Conservation (phyloP, 257 asterid genomes). For the Mitragyna speciosa region DNA sequence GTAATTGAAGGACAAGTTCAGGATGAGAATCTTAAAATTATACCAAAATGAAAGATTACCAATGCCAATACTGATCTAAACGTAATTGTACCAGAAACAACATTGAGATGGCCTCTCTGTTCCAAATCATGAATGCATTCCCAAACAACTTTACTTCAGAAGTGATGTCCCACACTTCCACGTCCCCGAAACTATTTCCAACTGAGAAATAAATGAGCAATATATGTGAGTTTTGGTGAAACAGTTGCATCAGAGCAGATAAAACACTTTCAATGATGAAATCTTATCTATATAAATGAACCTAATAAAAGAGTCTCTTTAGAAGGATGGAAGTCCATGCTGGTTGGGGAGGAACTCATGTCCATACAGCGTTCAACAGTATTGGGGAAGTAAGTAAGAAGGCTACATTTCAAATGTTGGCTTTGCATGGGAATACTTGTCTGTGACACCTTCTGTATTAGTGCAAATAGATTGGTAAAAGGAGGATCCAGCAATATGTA, state of each 20-base stretch:
- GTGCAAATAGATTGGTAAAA: background rate
- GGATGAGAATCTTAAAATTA: background rate
- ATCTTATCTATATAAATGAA: background rate
- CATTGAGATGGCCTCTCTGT: conserved; percentile 28
- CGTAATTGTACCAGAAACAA: conserved; percentile 38
- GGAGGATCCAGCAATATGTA: background rate
- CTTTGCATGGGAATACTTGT: conserved; percentile 8
- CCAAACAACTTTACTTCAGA: conserved; percentile 42
- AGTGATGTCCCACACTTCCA: conserved; percentile 62
- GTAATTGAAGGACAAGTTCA: background rate
- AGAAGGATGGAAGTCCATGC: conserved; percentile 77
- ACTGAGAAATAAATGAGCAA: conserved; percentile 38
- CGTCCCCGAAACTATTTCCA: conserved; percentile 52
- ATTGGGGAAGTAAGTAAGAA: conserved; percentile 47
- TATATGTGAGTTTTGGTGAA: background rate
- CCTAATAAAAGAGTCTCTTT: conserved; percentile 49
- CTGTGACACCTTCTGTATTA: conserved; percentile 40
- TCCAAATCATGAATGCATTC: conserved; percentile 40
- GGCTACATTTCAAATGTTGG: conserved; percentile 28
- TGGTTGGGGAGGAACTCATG: conserved; percentile 40
- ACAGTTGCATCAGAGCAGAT: background rate
- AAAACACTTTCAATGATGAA: conserved; percentile 11
- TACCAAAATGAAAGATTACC: background rate
- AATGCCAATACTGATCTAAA: background rate
- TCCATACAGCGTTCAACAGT: conserved; percentile 42